Conservation (phyloP, 2,329 filamentous ascomycete species). For the Hymenoscyphus infarciens region DNA sequence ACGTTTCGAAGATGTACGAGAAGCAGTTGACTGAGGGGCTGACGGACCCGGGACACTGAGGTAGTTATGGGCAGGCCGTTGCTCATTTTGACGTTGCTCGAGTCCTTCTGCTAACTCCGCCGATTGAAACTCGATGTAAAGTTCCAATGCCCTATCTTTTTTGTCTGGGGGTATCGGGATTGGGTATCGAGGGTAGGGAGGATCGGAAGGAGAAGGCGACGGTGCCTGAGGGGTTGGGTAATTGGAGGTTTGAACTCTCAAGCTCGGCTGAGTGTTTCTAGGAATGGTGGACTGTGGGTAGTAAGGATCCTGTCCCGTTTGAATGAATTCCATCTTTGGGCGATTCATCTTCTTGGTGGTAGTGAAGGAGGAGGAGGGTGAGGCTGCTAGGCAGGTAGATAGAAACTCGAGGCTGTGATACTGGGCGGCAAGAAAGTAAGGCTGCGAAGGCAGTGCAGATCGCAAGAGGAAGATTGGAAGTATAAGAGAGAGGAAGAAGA, state of each 20-base stretch:
- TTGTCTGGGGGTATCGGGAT: conserved; percentile 27
- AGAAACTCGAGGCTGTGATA: not conserved
- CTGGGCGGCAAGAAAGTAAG: not conserved
- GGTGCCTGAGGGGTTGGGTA: conserved; percentile 13
- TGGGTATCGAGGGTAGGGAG: conserved; percentile 21
- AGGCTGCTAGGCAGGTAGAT: not conserved
- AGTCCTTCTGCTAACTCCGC: conserved; percentile 22
- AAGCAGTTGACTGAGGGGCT: conserved; percentile 23
- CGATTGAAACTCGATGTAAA: conserved; percentile 23
- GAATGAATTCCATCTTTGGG: not conserved
- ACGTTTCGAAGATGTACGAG: conserved; percentile 20
- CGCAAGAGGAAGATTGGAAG: not conserved
- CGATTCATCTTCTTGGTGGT: conserved; percentile 1
- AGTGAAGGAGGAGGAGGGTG: not conserved
- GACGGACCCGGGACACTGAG: conserved; percentile 19
- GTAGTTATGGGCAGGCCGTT: conserved; percentile 17
- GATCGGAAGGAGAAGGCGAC: conserved; percentile 17
- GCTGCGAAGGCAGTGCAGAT: conserved; percentile 6
- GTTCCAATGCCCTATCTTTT: conserved; percentile 22
- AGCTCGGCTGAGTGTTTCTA: conserved; percentile 7
- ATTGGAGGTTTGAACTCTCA: conserved; percentile 18
- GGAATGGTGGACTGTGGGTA: not conserved
- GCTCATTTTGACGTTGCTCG: conserved; percentile 17
- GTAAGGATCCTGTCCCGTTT: not conserved
- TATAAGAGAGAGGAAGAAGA: not conserved